These are phyloP conservation scores for Steccherinum ochraceum DNA, from an alignment of 768 basidiomycete genomes.

Conservation along the genomic window DNA sequence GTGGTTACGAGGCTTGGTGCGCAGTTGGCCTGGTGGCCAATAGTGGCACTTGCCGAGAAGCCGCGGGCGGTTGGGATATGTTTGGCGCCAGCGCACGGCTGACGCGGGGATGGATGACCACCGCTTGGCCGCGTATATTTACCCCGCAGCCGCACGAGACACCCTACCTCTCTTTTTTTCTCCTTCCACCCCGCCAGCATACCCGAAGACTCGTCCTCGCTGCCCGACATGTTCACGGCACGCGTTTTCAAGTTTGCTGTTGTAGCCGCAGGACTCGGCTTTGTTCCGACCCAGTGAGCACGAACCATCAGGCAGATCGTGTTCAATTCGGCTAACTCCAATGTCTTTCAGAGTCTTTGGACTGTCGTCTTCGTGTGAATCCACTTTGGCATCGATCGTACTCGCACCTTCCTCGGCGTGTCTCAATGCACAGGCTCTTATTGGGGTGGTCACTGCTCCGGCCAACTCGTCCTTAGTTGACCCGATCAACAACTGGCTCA, in stretches of 20 bases:
- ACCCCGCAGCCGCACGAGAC: neutral
- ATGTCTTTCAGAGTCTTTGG: constrained; percentile 12
- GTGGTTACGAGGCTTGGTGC: too few species aligned
- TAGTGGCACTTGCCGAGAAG: neutral
- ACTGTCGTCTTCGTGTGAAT: constrained; percentile 44
- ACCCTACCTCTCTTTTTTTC: neutral
- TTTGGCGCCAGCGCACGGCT: neutral
- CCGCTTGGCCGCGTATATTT: neutral
- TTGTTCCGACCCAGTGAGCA: constrained; percentile 32
- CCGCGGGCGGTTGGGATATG: neutral
- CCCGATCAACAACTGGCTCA: constrained; percentile 56
- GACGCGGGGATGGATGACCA: neutral
- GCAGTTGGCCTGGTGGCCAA: too few species aligned
- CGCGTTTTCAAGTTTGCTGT: constrained; percentile 12
- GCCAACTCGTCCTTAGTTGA: constrained; percentile 35
- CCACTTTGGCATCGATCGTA: constrained; percentile 39
- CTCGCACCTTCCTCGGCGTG: constrained; percentile 39
- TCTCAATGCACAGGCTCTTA: constrained; percentile 40
- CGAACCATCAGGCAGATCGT: neutral
- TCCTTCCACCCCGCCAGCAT: neutral
- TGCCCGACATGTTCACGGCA: neutral
- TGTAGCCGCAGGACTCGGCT: constrained; percentile 27
- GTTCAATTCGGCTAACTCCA: neutral
- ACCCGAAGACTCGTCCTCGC: neutral
- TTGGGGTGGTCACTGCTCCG: constrained; percentile 30